Base-by-base conservation (phyloP, 2,329 filamentous ascomycete species). In the Ceratocystis albifundus region DNA sequence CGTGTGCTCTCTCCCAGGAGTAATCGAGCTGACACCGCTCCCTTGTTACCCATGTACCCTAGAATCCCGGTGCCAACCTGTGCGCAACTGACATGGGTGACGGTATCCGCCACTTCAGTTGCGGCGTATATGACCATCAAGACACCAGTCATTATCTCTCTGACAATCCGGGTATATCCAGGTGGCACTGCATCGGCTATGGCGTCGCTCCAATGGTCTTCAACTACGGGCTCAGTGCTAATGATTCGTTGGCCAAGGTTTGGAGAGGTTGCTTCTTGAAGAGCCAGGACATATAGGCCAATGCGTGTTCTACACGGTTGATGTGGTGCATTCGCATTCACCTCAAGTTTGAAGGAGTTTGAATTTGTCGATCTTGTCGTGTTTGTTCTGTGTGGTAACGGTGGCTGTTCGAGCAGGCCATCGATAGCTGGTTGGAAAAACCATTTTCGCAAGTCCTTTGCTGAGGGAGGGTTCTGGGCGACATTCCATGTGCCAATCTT, bases 401-500 rank as follows among this genome's bases (percentile, higher is more conserved):
- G 45, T 32, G 63, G 66, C 41, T 68, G 64, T 61, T 68, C 66
- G 10, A 68, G 61, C 25, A 68, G 71, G 30, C 73, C 70, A 0
- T 72, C 67, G 30, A 71, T 69, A 3, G 69, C 72, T 15, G 66
- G 66, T 10, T 85, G 80, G 6, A 95, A 82, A 74, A 99, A 96
- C 94, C 94, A 99, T 41, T 83, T 84, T 6, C 85, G 88, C 4
- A 99, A 78, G 73, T 97, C 94, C 70, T 90, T 89, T 74, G 96
- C 91, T 0, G 90, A 91, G 28, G 89, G 90, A 12, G 89, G 85
- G 70, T 88, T 86, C 1, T 88, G 86, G 3, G 91, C 94, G 17
- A 96, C 90, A 75, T 99, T 99, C 94, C 94, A 99, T 0, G 89
- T 88, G 53, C 93, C 94, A 64, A 99, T 82, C 76, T 96, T 96